Evolutionary conservation across 208 protist species (phyloP), one percentile per base, ranked within the genome.

Genomic region (Trypanosoma theileri): DNA sequence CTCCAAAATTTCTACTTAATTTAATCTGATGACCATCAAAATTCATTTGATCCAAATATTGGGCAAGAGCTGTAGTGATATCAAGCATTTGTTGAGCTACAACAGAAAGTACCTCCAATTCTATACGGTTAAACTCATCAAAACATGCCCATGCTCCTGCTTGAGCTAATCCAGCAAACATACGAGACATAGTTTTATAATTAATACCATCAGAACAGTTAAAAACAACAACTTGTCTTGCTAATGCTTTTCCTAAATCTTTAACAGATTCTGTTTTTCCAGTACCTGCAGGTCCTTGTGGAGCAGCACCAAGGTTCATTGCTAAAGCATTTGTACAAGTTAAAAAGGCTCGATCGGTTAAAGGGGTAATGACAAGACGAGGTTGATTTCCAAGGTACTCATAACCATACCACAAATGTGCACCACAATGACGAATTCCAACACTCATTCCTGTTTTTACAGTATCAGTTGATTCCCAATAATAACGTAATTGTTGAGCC

Each of bases 121-220:
- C 92, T 59, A 98, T 98, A 69, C 97, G 87, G 77, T 99, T 99
- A 86, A 99, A 99, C 82, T 99, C 98, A 68, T 99, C 97, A 69
- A 99, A 98, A 80, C 96, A 98, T 21, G 95, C 95, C 95, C 94
- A 99, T 66, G 95, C 91, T 63, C 95, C 94, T 21, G 96, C 91
- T 69, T 97, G 94, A 10, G 95, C 94, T 12, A 98, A 79, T 14
- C 97, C 97, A 54, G 97, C 95, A 80, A 98, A 98, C 90, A 98
- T 98, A 69, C 95, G 92, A 45, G 93, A 97, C 92, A 98, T 97
- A 28, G 92, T 97, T 72, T 91, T 94, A 86, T 98, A 98, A 80
- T 98, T 96, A 70, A 98, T 98, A 73, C 97, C 94, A 53, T 98
- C 93, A n/a, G 92, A 97, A 80, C 97, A 98, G 80, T 98, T 98